These are phyloP conservation scores for Brettanomyces naardenensis DNA, from an alignment of 805 yeast species.

Conservation along the genomic window DNA sequence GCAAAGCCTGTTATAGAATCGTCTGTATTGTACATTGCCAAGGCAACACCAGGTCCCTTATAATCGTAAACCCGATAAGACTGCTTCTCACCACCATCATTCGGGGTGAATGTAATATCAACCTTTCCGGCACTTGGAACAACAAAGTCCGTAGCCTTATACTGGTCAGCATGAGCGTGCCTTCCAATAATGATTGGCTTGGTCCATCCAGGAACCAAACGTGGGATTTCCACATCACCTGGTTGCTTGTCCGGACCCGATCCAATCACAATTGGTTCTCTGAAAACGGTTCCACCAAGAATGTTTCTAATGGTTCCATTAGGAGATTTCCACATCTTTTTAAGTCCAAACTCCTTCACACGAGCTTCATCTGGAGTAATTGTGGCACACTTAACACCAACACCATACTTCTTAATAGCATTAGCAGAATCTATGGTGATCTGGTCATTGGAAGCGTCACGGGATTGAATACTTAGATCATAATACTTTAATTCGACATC, in stretches of 20 bases:
- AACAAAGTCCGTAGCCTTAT: conserved; percentile 70
- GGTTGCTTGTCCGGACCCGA: conserved; percentile 27
- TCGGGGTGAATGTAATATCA: conserved; percentile 59
- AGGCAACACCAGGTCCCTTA: conserved; percentile 63
- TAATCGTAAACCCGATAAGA: conserved; percentile 51
- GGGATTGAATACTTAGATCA: conserved; percentile 58
- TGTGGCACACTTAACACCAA: conserved; percentile 80
- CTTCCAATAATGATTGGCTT: conserved; percentile 79
- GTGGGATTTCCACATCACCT: conserved; percentile 48
- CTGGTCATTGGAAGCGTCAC: conserved; percentile 67
- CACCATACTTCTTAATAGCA: conserved; percentile 68
- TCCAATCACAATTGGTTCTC: conserved; percentile 72
- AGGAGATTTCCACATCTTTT: conserved; percentile 82
- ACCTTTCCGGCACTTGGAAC: conserved; percentile 60
- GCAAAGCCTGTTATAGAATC: conserved; percentile 73
- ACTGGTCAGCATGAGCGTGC: conserved; percentile 83
- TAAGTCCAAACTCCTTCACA: conserved; percentile 64
- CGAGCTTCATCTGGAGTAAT: conserved; percentile 80
- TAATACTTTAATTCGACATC: conserved; percentile 71
- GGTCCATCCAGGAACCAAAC: conserved; percentile 74
- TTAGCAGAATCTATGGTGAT: conserved; percentile 74
- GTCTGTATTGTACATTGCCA: conserved; percentile 80
- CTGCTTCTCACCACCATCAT: conserved; percentile 42
- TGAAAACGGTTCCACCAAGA: conserved; percentile 74
- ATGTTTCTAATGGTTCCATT: conserved; percentile 81